Evolutionary conservation across 2,329 filamentous ascomycete species (phyloP), one percentile per base, ranked within the genome.

Genomic region (Neofusicoccum sp.): DNA sequence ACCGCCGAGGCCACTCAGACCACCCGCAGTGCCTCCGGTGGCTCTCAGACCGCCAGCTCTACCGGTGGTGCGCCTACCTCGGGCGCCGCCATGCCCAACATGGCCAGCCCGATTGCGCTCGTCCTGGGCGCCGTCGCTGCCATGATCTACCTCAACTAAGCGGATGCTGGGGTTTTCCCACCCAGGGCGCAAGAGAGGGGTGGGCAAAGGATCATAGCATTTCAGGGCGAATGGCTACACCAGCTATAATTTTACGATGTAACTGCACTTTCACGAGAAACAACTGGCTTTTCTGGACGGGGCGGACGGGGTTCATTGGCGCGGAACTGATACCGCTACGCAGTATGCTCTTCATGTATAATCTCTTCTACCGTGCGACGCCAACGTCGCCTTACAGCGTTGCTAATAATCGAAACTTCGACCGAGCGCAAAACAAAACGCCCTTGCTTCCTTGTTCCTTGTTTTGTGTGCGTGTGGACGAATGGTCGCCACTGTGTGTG

Each of bases 121-220:
- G 69, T 77, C 62, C 67, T 78, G 60, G 71, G 76, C 60, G 75
- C 72, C 56, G 68, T 74, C 20, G 77, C 73, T 60, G 76, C 75
- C 34, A 71, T 78, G 61, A 71, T 72, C 48, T 77, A 75, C 69
- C 69, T 77, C 61, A 69, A 70, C 64, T 76, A 75, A 70, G 26
- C 7, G n/a, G 6, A 31, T 31, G 24, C 16, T 11, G n/a, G 40
- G 26, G 40, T n/a, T 24, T 24, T 7, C 26, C 6, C n/a, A 20
- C 14, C 16, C 31, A 5, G n/a, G 33, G 33, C n/a, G 38, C 51
- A 26, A 16, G 16, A 28, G 16, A 34, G 41, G 54, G 24, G 28
- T 4, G 33, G 54, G 31, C 34, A 38, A 38, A 16, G 20, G 26
- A 38, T 47, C 20, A 45, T 30, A 58, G 41, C 54, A 58, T 58